Evolutionary conservation across 2,329 filamentous ascomycete genomes (phyloP).

Genomic region (Plenodomus biglobosus): DNA sequence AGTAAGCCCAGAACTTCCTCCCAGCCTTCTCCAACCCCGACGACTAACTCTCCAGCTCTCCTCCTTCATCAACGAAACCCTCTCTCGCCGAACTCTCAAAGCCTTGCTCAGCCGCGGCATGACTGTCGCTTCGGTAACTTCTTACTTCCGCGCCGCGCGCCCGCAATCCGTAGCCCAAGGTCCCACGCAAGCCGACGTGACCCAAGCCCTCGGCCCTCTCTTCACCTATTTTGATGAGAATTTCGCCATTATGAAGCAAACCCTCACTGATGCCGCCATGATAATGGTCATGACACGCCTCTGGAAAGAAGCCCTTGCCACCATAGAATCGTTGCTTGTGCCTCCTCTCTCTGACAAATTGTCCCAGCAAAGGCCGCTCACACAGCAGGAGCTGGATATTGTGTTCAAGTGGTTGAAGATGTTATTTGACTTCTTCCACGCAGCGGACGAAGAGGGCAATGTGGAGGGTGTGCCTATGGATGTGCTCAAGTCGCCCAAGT

Average conservation of each 20-base stretch:
- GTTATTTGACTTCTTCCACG: constrained; percentile 93
- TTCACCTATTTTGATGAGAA: constrained; percentile 98
- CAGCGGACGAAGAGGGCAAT: constrained; percentile 81
- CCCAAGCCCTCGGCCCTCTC: constrained; percentile 78
- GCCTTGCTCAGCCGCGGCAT: constrained; percentile 73
- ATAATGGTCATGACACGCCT: constrained; percentile 95
- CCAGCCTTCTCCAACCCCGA: background rate
- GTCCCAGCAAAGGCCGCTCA: constrained; percentile 79
- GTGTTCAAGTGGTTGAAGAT: constrained; percentile 93
- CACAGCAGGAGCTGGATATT: constrained; percentile 85
- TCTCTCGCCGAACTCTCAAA: constrained; percentile 80
- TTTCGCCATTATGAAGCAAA: constrained; percentile 98
- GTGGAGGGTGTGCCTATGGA: constrained; percentile 86
- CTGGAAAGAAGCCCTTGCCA: constrained; percentile 96
- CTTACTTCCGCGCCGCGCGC: constrained; percentile 57
- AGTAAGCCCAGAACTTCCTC: constrained; percentile 53
- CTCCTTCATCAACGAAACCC: constrained; percentile 84
- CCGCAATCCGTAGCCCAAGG: constrained; percentile 54
- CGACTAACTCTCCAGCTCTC: constrained; percentile 64
- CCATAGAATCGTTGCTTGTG: constrained; percentile 85
- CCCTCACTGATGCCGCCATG: constrained; percentile 94
- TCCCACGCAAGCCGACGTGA: constrained; percentile 71
- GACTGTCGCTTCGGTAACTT: constrained; percentile 72
- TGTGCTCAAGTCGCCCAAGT: constrained; percentile 94
- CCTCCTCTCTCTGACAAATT: constrained; percentile 94